Evolutionary conservation across 2,329 filamentous ascomycete species (phyloP).

Genomic region (Diaporthe citrichinensis): DNA sequence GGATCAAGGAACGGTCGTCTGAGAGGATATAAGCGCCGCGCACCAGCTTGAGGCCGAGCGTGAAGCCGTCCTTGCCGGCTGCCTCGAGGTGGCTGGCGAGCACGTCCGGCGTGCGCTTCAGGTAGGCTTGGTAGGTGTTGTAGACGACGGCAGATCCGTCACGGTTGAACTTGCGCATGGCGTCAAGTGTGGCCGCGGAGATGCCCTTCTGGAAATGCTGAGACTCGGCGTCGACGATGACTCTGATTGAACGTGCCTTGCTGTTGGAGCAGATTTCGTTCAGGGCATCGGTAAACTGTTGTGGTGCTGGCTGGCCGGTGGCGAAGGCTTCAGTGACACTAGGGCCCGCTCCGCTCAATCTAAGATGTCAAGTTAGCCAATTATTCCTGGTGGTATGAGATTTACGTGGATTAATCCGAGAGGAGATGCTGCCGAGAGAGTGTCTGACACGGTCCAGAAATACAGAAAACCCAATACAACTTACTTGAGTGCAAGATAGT

Average conservation of each 20-base stretch:
- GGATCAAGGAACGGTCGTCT: conserved; percentile 65
- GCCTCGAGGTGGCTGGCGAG: conserved; percentile 60
- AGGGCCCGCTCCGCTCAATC: conserved; percentile 59
- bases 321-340: conserved; percentile 56
- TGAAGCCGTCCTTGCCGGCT: conserved; percentile 62
- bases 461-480: conserved; percentile 29
- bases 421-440: too few species aligned
- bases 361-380: conserved; percentile 39
- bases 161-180: conserved; percentile 57
- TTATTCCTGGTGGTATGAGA: not conserved
- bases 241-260: conserved; percentile 55
- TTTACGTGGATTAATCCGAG: not conserved
- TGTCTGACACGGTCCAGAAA: not conserved
- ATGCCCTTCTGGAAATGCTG: conserved; percentile 60
- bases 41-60: conserved; percentile 69
- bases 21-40: conserved; percentile 68
- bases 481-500: conserved; percentile 57
- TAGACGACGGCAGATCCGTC: conserved; percentile 54
- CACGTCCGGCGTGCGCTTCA: conserved; percentile 60
- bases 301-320: conserved; percentile 51
- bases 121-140: conserved; percentile 71
- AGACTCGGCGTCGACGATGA: conserved; percentile 62
- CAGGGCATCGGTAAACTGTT: conserved; percentile 59
- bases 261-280: conserved; percentile 56
- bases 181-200: conserved; percentile 49